Evolutionary conservation across 108 stramenopile species (phyloP), one percentile per base, ranked within the genome.

Genomic region (Stephanodiscus triporus): DNA sequence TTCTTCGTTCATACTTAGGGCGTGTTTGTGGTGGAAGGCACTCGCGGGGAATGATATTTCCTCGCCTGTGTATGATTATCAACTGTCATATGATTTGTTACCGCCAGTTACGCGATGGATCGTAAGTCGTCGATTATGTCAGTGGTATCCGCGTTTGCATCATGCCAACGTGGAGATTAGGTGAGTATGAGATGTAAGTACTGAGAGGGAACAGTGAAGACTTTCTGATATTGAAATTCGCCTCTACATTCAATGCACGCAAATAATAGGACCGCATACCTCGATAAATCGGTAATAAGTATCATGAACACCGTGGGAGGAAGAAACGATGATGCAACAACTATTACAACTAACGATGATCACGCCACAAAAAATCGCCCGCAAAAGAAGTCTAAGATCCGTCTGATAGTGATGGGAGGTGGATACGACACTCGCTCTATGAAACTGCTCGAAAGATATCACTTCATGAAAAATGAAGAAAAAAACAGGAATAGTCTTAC

Each of bases 1-100:
- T 61, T 20, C 16, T 38, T 40, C 1, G 19, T 27, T 0, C 14
- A 13, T 23, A 24, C 40, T 3, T 43, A 71, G 70, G 36, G 82
- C 85, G 8, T 86, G 85, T 36, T 59, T 91, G 61, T 91, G 91
- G 91, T 89, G 88, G 81, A 91, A 91, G 73, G 88, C 88, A 14
- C 37, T 91, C 24, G 51, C 81, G 8, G 87, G 87, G 9, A 85
- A 83, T 42, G 91, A 91, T 63, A 29, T 29, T 6, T 40, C 67
- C 20, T 86, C 85, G 14, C 86, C 87, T 6, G 86, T 81, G 0
- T 86, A 78, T 62, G 91, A 91, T 68, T 47, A 77, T 61, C 60
- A 54, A 10, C 55, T 88, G 53, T 79, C 90, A 6, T 91, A 91
- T 29, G 90, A 91, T 65, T 68, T 89, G 69, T 68, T 91, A 57